Evolutionary conservation across 2,329 filamentous ascomycete genomes (phyloP), one percentile per base, ranked within the genome.

Genomic region (Arthrobotrys entomopaga): DNA sequence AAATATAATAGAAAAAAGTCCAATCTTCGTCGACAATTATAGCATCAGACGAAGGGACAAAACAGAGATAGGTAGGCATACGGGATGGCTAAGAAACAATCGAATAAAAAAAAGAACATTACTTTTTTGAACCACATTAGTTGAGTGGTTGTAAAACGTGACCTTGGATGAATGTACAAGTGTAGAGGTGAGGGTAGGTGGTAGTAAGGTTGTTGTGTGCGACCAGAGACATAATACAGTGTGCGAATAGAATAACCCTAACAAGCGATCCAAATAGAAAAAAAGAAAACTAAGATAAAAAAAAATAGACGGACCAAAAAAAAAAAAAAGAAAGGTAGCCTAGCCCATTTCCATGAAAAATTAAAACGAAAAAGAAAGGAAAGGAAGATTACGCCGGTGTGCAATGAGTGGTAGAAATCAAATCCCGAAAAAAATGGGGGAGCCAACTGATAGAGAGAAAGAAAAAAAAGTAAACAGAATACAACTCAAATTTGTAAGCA

Each of bases 341-440:
- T 60, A 54, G 77, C 79, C 77, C 67, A 76, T 76, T 77, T 76
- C 76, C 75, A 75, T 76, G 67, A 76, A 69, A 7, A 34, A 34
- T 34, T 7, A 34, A 34, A 34, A 34, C 7, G 5, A 34, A 6
- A 8, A 34, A 34, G 10, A 2, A 8, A 34, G 6, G 73, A 59
- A 73, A 76, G 60, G 50, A 76, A 58, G 63, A 63, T 77, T 76
- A 78, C 76, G 75, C 76, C 77, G 78, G 73, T 76, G 78, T 77
- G 77, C 76, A 65, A 69, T 52, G 65, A 75, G 75, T 76, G 60
- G 59, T 71, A 80, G 78, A 80, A 79, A 77, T 66, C 56, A 77
- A 48, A 57, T 40, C 24, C 42, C 29, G 64, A 53, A 42, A 67
- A 24, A 75, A n/a, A n/a, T n/a, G n/a, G 59, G 26, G 67, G 59